Base-by-base conservation (phyloP, 331 rosid species). In the Quercus tomentella region DNA sequence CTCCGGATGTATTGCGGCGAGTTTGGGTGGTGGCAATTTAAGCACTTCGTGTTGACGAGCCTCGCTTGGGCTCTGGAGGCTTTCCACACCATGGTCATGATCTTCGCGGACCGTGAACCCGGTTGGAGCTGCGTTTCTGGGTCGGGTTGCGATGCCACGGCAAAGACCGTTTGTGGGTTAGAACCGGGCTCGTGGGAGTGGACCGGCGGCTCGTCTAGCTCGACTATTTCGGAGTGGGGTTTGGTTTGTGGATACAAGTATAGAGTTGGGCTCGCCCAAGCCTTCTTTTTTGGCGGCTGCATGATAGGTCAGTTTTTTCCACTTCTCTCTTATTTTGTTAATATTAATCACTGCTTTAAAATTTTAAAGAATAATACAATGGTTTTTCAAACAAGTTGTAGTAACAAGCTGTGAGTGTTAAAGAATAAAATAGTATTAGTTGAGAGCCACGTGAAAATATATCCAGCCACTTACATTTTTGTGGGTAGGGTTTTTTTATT, bases 11-110 rank as follows among this genome's bases (percentile, higher is more conserved):
- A 90, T 72, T 91, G 97, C 82, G 97, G 98, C 3, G 94, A 91
- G 88, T 90, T 91, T 65, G 97, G 98, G 14, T 57, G 62, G 30
- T 93, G 97, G 97, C 97, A 93, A 76, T 63, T 85, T 21, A 79
- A 81, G 77, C 98, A 91, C 88, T 91, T 93, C 74, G 84, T 92
- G 65, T 86, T 91, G 21, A 89, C 95, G 1, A 90, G 83, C 80
- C 84, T 93, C 70, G 98, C 98, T 0, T 93, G 97, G 98, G 92
- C 92, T 0, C 90, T 93, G 7, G 97, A 90, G 84, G 97, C 89
- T 2, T 93, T 93, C 70, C 98, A 93, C 85, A 90, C 97, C 49
- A 91, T 93, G 98, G 92, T 93, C 57, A 90, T 93, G 95, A 93
- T 93, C 55, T 93, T 93, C 10, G 92, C 98, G 0, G 97, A 93